These are phyloP conservation scores for Mucor circinelloides DNA, from an alignment of 371 early-diverging fungal species.

Conservation along the genomic window DNA sequence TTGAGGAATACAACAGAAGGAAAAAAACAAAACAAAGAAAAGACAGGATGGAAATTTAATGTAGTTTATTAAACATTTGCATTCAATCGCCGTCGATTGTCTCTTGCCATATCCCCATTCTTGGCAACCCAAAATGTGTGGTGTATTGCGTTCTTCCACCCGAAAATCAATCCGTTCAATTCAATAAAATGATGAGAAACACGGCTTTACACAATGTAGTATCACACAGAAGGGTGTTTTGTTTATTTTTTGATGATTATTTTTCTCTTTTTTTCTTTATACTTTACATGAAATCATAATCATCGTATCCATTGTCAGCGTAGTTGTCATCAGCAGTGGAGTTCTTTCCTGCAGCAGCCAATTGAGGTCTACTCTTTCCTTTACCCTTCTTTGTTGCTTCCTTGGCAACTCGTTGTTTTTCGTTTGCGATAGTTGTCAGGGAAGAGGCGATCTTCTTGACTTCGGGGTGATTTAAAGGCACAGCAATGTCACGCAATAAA, in stretches of 20 bases:
- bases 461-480: constrained; percentile 82
- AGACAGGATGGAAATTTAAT: background rate
- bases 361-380: constrained; percentile 58
- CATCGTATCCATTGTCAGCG: constrained; percentile 62
- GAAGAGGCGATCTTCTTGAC: constrained; percentile 78
- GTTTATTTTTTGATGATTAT: background rate
- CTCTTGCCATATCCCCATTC: background rate
- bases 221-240: background rate
- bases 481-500: constrained; percentile 76
- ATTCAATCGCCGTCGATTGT: background rate
- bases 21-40: constrained; percentile 6
- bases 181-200: background rate
- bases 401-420: constrained; percentile 83
- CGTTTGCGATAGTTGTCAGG: constrained; percentile 83
- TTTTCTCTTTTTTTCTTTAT: constrained; percentile 16
- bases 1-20: background rate
- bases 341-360: constrained; percentile 53
- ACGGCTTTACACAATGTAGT: background rate
- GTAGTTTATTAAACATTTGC: background rate
- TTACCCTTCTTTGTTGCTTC: constrained; percentile 77
- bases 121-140: background rate
- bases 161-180: background rate
- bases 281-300: constrained; percentile 82
- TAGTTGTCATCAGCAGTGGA: constrained; percentile 41
- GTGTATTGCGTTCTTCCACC: background rate